These are phyloP conservation scores for Linum lewisii DNA, from an alignment of 345 rosid genomes.

Conservation along the genomic window DNA sequence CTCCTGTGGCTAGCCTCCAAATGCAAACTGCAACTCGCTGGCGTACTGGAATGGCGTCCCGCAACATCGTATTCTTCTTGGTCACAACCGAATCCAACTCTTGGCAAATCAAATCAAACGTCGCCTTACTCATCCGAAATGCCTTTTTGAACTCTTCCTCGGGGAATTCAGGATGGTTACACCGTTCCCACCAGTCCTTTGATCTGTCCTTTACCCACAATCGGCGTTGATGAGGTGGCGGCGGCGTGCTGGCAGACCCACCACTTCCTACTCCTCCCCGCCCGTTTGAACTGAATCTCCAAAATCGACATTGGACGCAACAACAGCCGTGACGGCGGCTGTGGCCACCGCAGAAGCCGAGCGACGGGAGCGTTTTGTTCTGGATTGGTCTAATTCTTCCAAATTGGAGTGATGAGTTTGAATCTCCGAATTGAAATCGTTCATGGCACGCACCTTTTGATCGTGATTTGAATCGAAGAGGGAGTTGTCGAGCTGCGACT, in stretches of 20 bases:
- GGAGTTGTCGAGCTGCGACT: conserved; percentile 29
- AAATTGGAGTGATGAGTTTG: conserved; percentile 31
- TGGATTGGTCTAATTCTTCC: conserved; percentile 20
- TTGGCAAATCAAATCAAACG: conserved; percentile 61
- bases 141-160: conserved; percentile 60
- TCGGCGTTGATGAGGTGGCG: conserved; percentile 37
- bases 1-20: conserved; percentile 79
- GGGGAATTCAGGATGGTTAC: conserved; percentile 49
- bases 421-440: conserved; percentile 26
- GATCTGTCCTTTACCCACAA: conserved; percentile 84
- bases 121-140: conserved; percentile 72
- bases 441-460: conserved; percentile 25
- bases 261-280: too few relatives aligned
- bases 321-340: conserved; percentile 18
- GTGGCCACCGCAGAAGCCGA: conserved; percentile 8
- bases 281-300: not conserved
- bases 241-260: conserved; percentile 1
- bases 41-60: conserved; percentile 80
- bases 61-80: conserved; percentile 81
- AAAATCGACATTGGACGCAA: conserved; percentile 1
- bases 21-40: conserved; percentile 80
- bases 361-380: conserved; percentile 34
- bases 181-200: conserved; percentile 83
- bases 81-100: conserved; percentile 59
- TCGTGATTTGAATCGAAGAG: conserved; percentile 39